Evolutionary conservation across 1,139 yeast species (phyloP), one percentile per base, ranked within the genome.

Genomic region (Lizanozyma gosingica): DNA sequence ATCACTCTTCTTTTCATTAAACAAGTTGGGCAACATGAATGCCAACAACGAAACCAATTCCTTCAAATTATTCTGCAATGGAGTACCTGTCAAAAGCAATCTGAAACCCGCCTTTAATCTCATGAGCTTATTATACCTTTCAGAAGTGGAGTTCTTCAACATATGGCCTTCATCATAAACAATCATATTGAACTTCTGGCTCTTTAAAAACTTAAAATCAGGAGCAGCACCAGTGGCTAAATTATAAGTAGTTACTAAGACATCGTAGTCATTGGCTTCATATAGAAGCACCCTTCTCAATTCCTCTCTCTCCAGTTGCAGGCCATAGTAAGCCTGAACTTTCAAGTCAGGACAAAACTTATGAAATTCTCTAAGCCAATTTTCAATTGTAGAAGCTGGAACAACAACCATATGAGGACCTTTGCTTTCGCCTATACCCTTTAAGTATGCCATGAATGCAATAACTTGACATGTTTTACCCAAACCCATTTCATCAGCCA

Each of bases 91-190:
- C 46, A 92, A 71, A 40, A 92, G 62, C 36, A 94, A 63, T 51
- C 98, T 73, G 62, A 92, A 94, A 18, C 76, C 73, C 1, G 94
- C 97, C 43, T 71, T 74, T 36, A 92, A 66, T 53, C 78, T 78
- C 95, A 90, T 90, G 47, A 92, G 69, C 59, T 88, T 90, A 45
- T 66, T 71, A 57, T 92, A 92, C 52, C 99, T 73, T 51, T 90
- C 97, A 14, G 94, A 79, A 47, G 77, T 72, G 2, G 96, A 85
- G 60, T 94, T 92, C 57, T 92, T 92, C 51, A 92, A 70, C 83
- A 92, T 80, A 61, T 92, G 99, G 1, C 99, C 99, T 65, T 92
- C 99, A 60, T 92, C 99, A 55, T 87, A 92, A 1, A 92, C 94
- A 45, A 94, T 79, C 46, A 84, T 86, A 58, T 94, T 87, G 59